Conservation (phyloP, 495 filamentous ascomycete genomes). For the Penicillium argentinense region DNA sequence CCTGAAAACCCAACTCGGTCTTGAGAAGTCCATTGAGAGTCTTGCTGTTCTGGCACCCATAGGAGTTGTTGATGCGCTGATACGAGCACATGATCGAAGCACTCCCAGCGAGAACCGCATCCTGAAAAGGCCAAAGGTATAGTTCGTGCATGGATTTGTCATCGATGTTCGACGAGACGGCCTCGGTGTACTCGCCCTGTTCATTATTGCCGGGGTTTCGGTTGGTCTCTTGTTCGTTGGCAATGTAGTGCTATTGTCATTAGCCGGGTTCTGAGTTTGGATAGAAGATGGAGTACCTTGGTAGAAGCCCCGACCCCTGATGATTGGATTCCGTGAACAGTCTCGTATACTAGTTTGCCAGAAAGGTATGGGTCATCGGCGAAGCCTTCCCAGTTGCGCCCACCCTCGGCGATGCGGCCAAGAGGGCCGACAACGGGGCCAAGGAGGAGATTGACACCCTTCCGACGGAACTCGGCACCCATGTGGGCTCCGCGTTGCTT, state of each 20-base stretch:
- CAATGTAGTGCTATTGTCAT: slow-evolving; percentile 69
- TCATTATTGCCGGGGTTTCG: slow-evolving; percentile 35
- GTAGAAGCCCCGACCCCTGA: slow-evolving; percentile 69
- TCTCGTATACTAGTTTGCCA: slow-evolving; percentile 57
- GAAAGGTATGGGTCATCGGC: slow-evolving; percentile 69
- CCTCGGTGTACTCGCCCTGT: slow-evolving; percentile 43
- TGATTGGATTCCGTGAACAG: slow-evolving; percentile 66
- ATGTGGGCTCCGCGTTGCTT: slow-evolving; percentile 49
- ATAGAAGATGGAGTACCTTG: slow-evolving; percentile 44
- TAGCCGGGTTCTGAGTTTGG: slow-evolving; percentile 35
- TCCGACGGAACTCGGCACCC: slow-evolving; percentile 56
- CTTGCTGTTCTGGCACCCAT: slow-evolving; percentile 65
- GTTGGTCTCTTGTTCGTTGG: slow-evolving; percentile 84
- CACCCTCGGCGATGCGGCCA: slow-evolving; percentile 75
- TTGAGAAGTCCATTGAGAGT: slow-evolving; percentile 58
- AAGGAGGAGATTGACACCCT: slow-evolving; percentile 56
- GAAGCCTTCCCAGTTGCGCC: slow-evolving; percentile 87
- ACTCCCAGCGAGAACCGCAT: slow-evolving; percentile 52
- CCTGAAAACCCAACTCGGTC: slow-evolving; percentile 59
- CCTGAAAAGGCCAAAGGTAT: slow-evolving; percentile 65
- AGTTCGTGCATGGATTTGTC: slow-evolving; percentile 71
- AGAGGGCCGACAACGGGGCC: slow-evolving; percentile 69
- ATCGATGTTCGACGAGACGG: slow-evolving; percentile 60
- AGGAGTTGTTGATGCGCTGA: slow-evolving; percentile 64
- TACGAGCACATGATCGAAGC: slow-evolving; percentile 61